Evolutionary conservation across 306 rosid species (phyloP).

Genomic region (Dalbergia cochinchinensis): DNA sequence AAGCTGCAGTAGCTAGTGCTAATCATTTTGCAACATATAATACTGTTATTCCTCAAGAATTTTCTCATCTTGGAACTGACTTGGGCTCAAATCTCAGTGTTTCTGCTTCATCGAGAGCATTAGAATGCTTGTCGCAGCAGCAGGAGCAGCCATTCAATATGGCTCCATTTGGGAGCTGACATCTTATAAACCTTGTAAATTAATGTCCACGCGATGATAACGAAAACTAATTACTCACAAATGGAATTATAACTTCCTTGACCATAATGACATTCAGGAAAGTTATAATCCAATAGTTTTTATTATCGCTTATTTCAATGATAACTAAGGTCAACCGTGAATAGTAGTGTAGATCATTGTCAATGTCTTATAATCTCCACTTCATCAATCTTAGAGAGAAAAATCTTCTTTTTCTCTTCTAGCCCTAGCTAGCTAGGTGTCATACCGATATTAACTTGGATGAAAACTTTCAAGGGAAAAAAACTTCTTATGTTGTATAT

Average conservation of each 20-base stretch:
- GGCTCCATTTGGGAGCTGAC: constrained; percentile 84
- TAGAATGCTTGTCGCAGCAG: constrained; percentile 62
- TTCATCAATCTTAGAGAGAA: not conserved
- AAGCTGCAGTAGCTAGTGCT: constrained; percentile 31
- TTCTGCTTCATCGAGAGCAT: constrained; percentile 60
- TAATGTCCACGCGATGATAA: not conserved
- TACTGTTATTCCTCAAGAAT: constrained; percentile 48
- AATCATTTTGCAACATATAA: constrained; percentile 42
- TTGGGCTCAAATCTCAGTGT: constrained; percentile 58
- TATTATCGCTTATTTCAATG: not conserved
- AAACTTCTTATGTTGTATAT: not conserved
- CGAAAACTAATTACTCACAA: too few species aligned
- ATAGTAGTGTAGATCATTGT: not conserved
- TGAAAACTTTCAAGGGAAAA: too few species aligned
- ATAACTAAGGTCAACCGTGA: too few species aligned
- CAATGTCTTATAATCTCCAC: not conserved
- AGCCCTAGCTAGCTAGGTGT: constrained; percentile 4
- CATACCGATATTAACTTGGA: not conserved
- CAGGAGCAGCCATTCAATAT: constrained; percentile 87
- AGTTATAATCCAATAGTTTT: too few species aligned
- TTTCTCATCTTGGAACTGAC: constrained; percentile 56
- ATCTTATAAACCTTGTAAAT: constrained; percentile 43
- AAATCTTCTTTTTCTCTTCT: constrained; percentile 2
- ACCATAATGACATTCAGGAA: too few species aligned
- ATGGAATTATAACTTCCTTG: too few species aligned